Evolutionary conservation across 805 yeast genomes (phyloP), one percentile per base, ranked within the genome.

Genomic region (Schwanniomyces vanrijiae): DNA sequence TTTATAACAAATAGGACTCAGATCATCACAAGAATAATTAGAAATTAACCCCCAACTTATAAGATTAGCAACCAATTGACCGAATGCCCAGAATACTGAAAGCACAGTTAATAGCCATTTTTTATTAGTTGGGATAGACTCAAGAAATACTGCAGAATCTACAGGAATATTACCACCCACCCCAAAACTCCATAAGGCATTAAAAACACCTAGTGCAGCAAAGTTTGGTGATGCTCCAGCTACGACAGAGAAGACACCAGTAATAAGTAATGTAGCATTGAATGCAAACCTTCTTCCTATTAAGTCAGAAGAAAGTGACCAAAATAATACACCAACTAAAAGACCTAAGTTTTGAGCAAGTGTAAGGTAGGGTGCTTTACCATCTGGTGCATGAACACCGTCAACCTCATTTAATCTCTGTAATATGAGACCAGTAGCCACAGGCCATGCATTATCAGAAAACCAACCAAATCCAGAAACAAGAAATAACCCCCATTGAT

Each of bases 61-160:
- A 16, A 80, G 61, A 26, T 69, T 69, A 10, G 82, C 75, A 37
- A 81, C 65, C 2, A 82, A 72, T 58, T 82, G 86, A 26, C 86
- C 86, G 29, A 82, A 66, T 39, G 84, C 83, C 87, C 86, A 82
- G 80, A 76, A 82, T 28, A 71, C 65, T 18, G 84, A 80, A 69
- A 69, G 57, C 4, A 58, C 57, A 1, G 71, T 64, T 24, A 64
- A 57, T 20, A 64, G 43, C 62, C 62, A 65, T 42, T 62, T 60
- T 42, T 61, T 50, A 10, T 44, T 45, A 4, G 57, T 46, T 1
- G 71, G 71, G 14, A 64, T 46, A 24, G 62, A 64, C 37, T 65
- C 69, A 14, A 64, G 39, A 41, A 64, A 63, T 3, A 64, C 52
- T 1, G 68, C 65, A 26, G 67, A 61, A 45, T 65, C 69, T 1